Percentiles rank a stretch among this genome's conserved stretches.
Evolutionary conservation across 2,329 filamentous ascomycete genomes (phyloP).

Genomic region (Triangularia verruculosa): DNA sequence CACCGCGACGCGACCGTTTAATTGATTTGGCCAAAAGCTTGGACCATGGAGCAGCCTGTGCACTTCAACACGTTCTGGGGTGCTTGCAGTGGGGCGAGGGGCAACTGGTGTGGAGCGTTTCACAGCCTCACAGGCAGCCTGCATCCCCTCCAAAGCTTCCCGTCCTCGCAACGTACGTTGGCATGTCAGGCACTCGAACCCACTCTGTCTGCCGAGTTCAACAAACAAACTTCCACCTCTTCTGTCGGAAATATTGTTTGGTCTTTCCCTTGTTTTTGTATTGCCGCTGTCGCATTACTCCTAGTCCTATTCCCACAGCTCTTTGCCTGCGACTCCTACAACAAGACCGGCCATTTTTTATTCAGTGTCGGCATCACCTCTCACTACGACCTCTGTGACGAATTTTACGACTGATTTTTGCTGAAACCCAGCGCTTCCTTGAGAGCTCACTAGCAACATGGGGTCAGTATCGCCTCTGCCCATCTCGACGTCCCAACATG

Average conservation of each 20-base stretch:
- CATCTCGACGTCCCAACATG: background rate
- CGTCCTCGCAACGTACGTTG: background rate
- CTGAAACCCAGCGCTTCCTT: conserved; percentile 6
- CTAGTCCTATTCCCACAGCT: background rate
- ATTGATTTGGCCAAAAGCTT: conserved; percentile 7
- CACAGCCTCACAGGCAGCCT: background rate
- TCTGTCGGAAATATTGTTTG: background rate
- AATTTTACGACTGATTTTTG: background rate
- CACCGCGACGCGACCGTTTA: conserved; percentile 19
- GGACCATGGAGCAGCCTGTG: background rate
- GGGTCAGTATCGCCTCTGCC: conserved; percentile 27
- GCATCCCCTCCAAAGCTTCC: background rate
- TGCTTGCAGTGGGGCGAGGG: conserved; percentile 2
- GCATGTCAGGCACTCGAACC: background rate
- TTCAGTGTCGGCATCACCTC: conserved; percentile 28
- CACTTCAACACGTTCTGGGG: background rate
- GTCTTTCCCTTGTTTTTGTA: background rate
- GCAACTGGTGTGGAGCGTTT: background rate
- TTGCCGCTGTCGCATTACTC: background rate
- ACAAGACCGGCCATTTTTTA: conserved; percentile 31
- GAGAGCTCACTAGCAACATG: conserved; percentile 28
- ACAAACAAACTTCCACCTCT: background rate
- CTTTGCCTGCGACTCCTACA: conserved; percentile 4
- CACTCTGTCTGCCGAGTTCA: background rate
- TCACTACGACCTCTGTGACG: background rate